Conservation (phyloP, 2,329 filamentous ascomycete genomes). For the Graphilbum fragrans region DNA sequence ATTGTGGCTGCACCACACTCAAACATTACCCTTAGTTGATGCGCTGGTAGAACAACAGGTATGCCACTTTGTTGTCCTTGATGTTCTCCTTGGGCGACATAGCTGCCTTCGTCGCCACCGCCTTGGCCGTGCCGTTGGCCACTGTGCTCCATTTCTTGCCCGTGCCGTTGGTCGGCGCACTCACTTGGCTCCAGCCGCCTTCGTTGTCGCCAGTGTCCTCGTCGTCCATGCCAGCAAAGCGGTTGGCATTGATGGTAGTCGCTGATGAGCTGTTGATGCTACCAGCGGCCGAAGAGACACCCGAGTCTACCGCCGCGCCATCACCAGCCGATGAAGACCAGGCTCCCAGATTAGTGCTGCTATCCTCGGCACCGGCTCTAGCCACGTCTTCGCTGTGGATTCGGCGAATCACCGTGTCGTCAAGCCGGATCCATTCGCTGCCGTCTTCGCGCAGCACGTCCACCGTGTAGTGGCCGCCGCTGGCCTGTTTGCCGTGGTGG, state of each 20-base stretch:
- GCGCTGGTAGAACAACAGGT: slow-evolving; percentile 88
- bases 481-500: slow-evolving; percentile 94
- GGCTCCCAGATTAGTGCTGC: not conserved
- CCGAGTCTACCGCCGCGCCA: slow-evolving; percentile 28
- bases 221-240: slow-evolving; percentile 60
- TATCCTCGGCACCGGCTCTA: slow-evolving; percentile 69
- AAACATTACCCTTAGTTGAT: slow-evolving; percentile 33
- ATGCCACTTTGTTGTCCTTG: slow-evolving; percentile 94
- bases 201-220: slow-evolving; percentile 52
- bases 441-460: slow-evolving; percentile 90
- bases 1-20: too few species aligned
- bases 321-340: slow-evolving; percentile 13
- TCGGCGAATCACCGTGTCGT: slow-evolving; percentile 82
- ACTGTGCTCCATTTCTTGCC: slow-evolving; percentile 63
- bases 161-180: slow-evolving; percentile 41
- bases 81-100: slow-evolving; percentile 50
- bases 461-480: slow-evolving; percentile 94
- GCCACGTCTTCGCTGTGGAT: slow-evolving; percentile 83
- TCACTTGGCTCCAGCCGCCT: slow-evolving; percentile 75
- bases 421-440: slow-evolving; percentile 90
- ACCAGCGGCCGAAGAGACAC: not conserved
- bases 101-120: slow-evolving; percentile 29
- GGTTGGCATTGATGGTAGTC: slow-evolving; percentile 44
- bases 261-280: not conserved
- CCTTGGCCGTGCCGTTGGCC: slow-evolving; percentile 48